Evolutionary conservation across 2,329 filamentous ascomycete genomes (phyloP).

Genomic region (Zymoseptoria brevis): DNA sequence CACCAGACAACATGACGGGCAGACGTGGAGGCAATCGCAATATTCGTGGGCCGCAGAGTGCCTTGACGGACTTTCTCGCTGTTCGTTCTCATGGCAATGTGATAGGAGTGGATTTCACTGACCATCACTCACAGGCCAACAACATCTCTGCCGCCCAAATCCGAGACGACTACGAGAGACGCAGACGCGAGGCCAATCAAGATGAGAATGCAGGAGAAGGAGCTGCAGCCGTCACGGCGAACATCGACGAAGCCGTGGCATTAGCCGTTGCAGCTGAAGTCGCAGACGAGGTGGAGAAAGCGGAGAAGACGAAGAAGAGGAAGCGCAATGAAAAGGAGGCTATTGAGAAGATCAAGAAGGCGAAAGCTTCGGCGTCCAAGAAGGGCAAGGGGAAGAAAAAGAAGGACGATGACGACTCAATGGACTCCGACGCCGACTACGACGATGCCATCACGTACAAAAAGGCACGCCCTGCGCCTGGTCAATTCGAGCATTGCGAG

Average conservation of each 20-base stretch:
- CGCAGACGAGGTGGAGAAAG: slow-evolving; percentile 26
- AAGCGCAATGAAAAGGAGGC: slow-evolving; percentile 49
- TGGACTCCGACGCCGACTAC: slow-evolving; percentile 39
- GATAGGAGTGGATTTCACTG: neutral
- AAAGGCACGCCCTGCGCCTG: slow-evolving; percentile 57
- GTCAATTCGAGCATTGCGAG: slow-evolving; percentile 83
- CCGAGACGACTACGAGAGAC: slow-evolving; percentile 49
- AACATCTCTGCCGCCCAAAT: slow-evolving; percentile 64
- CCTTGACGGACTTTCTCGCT: slow-evolving; percentile 60
- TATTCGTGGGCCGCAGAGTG: slow-evolving; percentile 56
- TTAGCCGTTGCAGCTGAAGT: slow-evolving; percentile 36
- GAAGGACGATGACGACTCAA: slow-evolving; percentile 34
- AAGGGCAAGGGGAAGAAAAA: slow-evolving; percentile 40
- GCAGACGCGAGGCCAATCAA: slow-evolving; percentile 42
- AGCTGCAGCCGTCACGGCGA: slow-evolving; percentile 21
- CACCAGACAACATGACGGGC: slow-evolving; percentile 25
- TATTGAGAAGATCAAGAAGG: slow-evolving; percentile 33
- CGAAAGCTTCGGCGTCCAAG: slow-evolving; percentile 38
- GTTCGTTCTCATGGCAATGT: slow-evolving; percentile 34
- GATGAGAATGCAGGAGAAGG: slow-evolving; percentile 32
- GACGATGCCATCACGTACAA: slow-evolving; percentile 44
- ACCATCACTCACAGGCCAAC: slow-evolving; percentile 46
- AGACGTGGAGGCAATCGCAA: slow-evolving; percentile 34
- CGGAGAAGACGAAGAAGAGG: slow-evolving; percentile 45
- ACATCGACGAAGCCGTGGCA: slow-evolving; percentile 25